Conservation (phyloP, 225 moss, liverwort and hornwort species). For the Thuidium tamariscinum region DNA sequence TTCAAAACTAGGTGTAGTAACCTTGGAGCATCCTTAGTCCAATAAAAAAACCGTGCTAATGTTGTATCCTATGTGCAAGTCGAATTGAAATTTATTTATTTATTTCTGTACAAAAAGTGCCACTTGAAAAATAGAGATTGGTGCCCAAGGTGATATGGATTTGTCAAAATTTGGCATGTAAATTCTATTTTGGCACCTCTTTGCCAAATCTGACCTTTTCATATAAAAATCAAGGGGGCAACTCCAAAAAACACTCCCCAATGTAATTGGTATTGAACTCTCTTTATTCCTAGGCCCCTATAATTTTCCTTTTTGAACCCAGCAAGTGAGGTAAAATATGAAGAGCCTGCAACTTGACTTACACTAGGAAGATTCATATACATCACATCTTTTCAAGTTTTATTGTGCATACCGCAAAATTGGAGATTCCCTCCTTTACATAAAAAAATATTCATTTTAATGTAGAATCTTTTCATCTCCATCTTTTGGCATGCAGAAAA, state of each 20-base stretch:
- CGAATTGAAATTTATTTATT: too few relatives aligned
- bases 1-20: background rate
- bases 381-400: background rate
- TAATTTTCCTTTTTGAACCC: accelerated
- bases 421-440: background rate
- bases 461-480: background rate
- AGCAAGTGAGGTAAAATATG: accelerated
- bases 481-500: accelerated
- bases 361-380: accelerated
- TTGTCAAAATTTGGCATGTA: too few relatives aligned
- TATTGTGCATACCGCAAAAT: accelerated
- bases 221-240: accelerated
- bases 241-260: background rate
- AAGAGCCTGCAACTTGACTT: accelerated
- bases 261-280: background rate
- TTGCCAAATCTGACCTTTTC: too few relatives aligned
- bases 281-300: accelerated
- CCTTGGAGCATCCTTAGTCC: background rate
- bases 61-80: too few relatives aligned
- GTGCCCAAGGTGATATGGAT: too few relatives aligned
- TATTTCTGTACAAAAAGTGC: too few relatives aligned
- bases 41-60: background rate
- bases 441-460: too few relatives aligned
- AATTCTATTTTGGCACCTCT: too few relatives aligned
- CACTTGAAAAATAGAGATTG: too few relatives aligned